Conservation (phyloP, 805 yeast species). For the Metschnikowia noctiluminum region DNA sequence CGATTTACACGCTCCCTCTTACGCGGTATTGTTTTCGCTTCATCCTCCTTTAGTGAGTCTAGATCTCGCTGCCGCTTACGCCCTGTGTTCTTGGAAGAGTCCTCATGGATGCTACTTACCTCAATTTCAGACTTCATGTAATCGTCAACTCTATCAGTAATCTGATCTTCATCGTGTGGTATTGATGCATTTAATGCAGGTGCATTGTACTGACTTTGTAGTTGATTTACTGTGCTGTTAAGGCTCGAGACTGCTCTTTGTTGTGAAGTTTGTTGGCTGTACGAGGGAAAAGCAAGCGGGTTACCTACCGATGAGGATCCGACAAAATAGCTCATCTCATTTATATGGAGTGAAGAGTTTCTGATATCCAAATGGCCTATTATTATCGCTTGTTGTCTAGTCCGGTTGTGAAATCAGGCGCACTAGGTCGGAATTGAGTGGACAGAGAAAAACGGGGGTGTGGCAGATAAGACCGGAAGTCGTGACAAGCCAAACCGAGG, state of each 20-base stretch:
- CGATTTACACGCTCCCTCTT: conserved; percentile 39
- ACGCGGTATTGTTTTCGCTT: background rate
- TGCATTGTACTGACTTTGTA: conserved; percentile 11
- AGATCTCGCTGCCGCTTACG: conserved; percentile 2
- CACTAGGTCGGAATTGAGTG: conserved; percentile 4
- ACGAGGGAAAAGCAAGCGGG: conserved; percentile 24
- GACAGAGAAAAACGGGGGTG: conserved; percentile 5
- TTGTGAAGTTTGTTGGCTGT: conserved; percentile 16
- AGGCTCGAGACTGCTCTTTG: conserved; percentile 14
- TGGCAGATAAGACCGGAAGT: conserved; percentile 3
- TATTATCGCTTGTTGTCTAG: too few relatives aligned
- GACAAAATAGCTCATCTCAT: conserved; percentile 20
- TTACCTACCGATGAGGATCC: conserved; percentile 15
- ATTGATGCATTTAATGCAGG: conserved; percentile 4
- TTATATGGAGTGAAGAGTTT: too few relatives aligned
- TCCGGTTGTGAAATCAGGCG: background rate
- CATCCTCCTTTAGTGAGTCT: background rate
- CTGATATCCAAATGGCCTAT: too few relatives aligned
- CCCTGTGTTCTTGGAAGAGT: background rate
- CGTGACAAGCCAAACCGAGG: conserved; percentile 5
- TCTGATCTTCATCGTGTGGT: background rate
- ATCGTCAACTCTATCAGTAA: background rate
- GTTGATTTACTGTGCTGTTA: conserved; percentile 5
- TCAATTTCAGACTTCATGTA: background rate
- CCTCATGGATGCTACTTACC: background rate